Conservation (phyloP, 306 rosid species). For the Dalbergia cultrata region DNA sequence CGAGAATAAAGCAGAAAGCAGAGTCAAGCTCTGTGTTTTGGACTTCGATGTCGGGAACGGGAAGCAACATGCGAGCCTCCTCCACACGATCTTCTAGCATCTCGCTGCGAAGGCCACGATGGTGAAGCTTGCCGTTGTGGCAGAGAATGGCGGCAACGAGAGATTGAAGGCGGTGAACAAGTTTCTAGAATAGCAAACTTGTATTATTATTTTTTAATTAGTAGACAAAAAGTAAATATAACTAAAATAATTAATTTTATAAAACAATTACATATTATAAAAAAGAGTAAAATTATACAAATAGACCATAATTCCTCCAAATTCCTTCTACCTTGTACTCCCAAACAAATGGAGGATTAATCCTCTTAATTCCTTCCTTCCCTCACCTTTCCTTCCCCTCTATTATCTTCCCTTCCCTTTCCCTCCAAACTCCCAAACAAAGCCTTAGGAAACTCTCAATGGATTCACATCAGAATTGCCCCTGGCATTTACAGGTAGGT, state of each 20-base stretch:
- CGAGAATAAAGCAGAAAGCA: conserved; percentile 38
- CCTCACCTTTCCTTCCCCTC: too few relatives aligned
- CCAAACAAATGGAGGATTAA: too few relatives aligned
- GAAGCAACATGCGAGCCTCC: conserved; percentile 57
- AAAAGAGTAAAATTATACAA: too few relatives aligned
- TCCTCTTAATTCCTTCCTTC: too few relatives aligned
- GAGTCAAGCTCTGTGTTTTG: conserved; percentile 58
- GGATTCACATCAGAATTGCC: conserved; percentile 49
- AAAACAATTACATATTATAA: too few relatives aligned
- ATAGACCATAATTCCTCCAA: too few relatives aligned
- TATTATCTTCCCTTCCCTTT: too few relatives aligned
- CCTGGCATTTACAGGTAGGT: conserved; percentile 44
- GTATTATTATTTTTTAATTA: too few relatives aligned
- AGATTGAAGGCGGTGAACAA: conserved; percentile 43
- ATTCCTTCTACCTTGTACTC: too few relatives aligned
- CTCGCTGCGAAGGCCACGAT: conserved; percentile 34
- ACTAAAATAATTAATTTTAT: too few relatives aligned
- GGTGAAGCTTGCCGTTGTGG: conserved; percentile 62
- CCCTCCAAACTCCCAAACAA: too few relatives aligned
- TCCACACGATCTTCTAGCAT: conserved; percentile 53
- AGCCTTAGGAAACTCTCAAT: conserved; percentile 36
- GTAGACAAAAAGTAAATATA: too few relatives aligned
- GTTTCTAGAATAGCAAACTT: conserved; percentile 51
- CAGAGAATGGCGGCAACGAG: conserved; percentile 46
- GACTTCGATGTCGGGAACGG: conserved; percentile 81